Evolutionary conservation across 257 asterid species (phyloP), one percentile per base, ranked within the genome.

Genomic region (Knoxia roxburghii): DNA sequence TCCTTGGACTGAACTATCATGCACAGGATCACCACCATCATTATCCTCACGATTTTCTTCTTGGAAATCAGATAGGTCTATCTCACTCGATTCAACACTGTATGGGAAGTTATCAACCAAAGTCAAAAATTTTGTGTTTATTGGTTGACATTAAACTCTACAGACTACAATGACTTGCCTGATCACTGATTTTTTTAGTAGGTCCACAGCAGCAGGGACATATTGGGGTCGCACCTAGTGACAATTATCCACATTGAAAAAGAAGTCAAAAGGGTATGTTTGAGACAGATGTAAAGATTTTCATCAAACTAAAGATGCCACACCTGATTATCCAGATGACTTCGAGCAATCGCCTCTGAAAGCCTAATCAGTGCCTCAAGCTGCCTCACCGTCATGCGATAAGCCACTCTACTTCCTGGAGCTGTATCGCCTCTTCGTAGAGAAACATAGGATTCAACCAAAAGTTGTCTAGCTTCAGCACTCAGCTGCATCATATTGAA

Each of bases 361-460:
- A 90, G 97, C 85, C 99, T 80, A 70, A 94, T 83, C 68, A 94
- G 80, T 5, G 97, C 99, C 84, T 94, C 97, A 45, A 90, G 83
- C 79, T 90, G 99, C 75, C 99, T 83, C 72, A 94, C 97, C 45
- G 99, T 94, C 97, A 94, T 94, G 45, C 99, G 96, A 77, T 94
- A 94, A 72, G 99, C 97, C 73, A 94, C 96, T 87, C 89, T 86
- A 77, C 96, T 88, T 46, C 99, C 97, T 21, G 99, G 98, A 68
- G 96, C 75, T 29, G 96, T 78, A 74, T 94, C 99, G 56, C 95
- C 97, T 80, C 89, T 82, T 24, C 96, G 89, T 68, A 90, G 89
- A 61, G 91, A 50, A 23, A 94, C 99, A 73, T 94, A 94, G 48
- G 99, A 90, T 65, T 90, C 97, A 77, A 87, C 96, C 81, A 90